Percentiles rank a stretch among this genome's conserved stretches.
These are phyloP conservation scores for Lunasporangiospora selenospora DNA, from an alignment of 192 early-diverging fungal species.

Conservation along the genomic window DNA sequence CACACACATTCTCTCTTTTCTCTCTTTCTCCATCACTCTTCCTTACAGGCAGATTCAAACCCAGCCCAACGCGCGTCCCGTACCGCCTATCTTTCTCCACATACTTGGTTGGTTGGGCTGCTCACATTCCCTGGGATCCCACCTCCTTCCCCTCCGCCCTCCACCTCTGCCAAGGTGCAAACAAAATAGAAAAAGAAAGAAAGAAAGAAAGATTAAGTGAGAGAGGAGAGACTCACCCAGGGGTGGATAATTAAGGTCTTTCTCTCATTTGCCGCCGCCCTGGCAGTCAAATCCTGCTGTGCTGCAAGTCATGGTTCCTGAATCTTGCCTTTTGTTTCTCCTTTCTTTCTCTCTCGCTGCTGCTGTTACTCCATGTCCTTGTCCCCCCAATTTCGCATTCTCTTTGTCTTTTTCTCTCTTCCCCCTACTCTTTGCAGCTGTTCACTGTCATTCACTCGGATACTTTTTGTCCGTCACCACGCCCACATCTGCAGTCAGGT, in stretches of 20 bases:
- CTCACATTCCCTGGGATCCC: too few species aligned
- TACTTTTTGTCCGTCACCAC: not conserved
- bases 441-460: not conserved
- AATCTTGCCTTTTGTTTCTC: not conserved
- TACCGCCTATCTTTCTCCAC: not conserved
- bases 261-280: not conserved
- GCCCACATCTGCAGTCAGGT: not conserved
- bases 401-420: not conserved
- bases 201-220: too few species aligned
- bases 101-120: not conserved
- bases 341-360: not conserved
- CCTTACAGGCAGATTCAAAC: not conserved
- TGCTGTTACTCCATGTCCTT: too few species aligned
- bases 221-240: too few species aligned
- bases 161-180: too few species aligned
- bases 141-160: too few species aligned
- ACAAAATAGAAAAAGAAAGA: too few species aligned
- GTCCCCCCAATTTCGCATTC: not conserved
- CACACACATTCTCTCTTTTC: not conserved
- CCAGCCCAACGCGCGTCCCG: too few species aligned
- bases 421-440: not conserved
- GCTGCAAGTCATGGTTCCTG: not conserved
- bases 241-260: too few species aligned
- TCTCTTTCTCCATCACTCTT: not conserved
- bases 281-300: not conserved